These are phyloP conservation scores for Volvox africanus DNA, from an alignment of 139 green algal genomes.

Conservation along the genomic window DNA sequence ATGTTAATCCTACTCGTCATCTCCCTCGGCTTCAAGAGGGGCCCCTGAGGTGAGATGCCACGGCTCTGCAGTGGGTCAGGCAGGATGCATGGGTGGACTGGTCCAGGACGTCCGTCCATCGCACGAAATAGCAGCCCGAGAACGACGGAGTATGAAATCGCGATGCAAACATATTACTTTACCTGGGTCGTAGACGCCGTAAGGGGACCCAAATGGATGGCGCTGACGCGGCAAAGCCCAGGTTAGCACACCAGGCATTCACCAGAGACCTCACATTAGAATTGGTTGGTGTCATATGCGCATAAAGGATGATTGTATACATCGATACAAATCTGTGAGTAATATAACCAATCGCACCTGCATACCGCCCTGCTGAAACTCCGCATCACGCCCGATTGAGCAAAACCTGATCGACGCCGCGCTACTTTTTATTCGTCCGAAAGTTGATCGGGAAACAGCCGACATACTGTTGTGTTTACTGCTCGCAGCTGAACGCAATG, in stretches of 20 bases:
- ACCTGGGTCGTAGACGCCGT: not conserved
- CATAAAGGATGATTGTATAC: not conserved
- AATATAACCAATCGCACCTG: not conserved
- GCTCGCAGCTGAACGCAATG: not conserved
- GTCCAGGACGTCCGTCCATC: too few species aligned
- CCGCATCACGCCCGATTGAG: not conserved
- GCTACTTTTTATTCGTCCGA: not conserved
- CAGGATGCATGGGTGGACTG: too few species aligned
- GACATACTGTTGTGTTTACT: not conserved
- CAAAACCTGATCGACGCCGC: not conserved
- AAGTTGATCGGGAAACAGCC: not conserved
- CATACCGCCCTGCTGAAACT: not conserved
- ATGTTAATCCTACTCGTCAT: conserved; percentile 10
- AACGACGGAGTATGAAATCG: too few species aligned
- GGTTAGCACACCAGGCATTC: not conserved
- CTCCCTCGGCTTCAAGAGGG: not conserved
- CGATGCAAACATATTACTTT: not conserved
- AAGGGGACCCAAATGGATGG: not conserved
- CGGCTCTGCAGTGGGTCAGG: conserved; percentile 4
- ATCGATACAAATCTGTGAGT: not conserved
- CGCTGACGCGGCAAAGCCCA: conserved; percentile 32
- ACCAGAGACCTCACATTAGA: not conserved
- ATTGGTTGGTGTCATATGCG: not conserved
- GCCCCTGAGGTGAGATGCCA: not conserved
- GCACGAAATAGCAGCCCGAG: too few species aligned